Evolutionary conservation across 345 rosid species (phyloP).

Genomic region (Acer campestre): DNA sequence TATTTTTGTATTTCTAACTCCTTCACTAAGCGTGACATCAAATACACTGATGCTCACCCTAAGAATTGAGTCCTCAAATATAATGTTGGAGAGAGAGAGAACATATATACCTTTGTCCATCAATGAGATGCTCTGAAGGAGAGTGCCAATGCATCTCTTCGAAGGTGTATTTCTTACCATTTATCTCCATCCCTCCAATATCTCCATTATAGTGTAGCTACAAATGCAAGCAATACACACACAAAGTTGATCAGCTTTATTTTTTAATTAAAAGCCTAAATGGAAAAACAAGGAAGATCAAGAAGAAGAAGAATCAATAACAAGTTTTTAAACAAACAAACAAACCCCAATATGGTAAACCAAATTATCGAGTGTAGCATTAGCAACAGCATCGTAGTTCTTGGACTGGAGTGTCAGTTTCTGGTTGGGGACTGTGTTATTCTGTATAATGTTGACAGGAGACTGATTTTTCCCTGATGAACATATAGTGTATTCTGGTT

Average conservation of each 20-base stretch:
- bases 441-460: slow-evolving; percentile 58
- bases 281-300: background rate
- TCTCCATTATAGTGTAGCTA: slow-evolving; percentile 37
- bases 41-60: no score
- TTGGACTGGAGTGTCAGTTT: slow-evolving; percentile 34
- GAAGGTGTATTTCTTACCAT: slow-evolving; percentile 52
- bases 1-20: no score
- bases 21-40: no score
- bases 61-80: no score
- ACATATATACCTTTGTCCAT: slow-evolving; percentile 53
- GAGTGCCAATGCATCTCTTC: slow-evolving; percentile 77
- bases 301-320: no score
- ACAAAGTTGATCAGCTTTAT: background rate
- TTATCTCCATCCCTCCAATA: slow-evolving; percentile 43
- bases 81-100: no score
- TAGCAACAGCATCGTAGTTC: slow-evolving; percentile 38
- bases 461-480: slow-evolving; percentile 63
- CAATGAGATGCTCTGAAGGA: slow-evolving; percentile 76
- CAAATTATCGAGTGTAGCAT: slow-evolving; percentile 54
- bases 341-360: slow-evolving; percentile 46
- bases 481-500: slow-evolving; percentile 42
- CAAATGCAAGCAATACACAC: slow-evolving; percentile 5
- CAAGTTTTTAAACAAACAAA: background rate
- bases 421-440: slow-evolving; percentile 22
- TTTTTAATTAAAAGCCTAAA: background rate